A percentile compares a stretch with the other conserved stretches of the same genome.
Conservation (phyloP, 2,329 filamentous ascomycete genomes). For the Fonsecaea multimorphosa region DNA sequence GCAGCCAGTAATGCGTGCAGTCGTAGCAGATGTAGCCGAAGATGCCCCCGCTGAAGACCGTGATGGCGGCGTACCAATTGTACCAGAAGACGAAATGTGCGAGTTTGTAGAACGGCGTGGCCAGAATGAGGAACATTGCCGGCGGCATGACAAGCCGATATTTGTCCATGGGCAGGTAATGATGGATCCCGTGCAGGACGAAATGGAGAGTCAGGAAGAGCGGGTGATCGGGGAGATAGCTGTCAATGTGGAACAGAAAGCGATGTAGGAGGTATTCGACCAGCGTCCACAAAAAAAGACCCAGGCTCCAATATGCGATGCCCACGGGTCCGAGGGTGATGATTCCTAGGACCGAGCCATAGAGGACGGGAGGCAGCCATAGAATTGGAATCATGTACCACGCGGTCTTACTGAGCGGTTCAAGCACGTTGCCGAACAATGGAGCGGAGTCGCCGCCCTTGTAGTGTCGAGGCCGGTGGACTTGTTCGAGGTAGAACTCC, state of each 20-base stretch:
- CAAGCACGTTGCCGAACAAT: constrained; percentile 96
- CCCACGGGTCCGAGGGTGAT: constrained; percentile 59
- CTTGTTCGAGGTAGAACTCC: constrained; percentile 95
- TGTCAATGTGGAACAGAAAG: constrained; percentile 91
- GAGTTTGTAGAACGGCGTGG: constrained; percentile 89
- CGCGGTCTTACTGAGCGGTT: constrained; percentile 91
- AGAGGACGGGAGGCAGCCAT: constrained; percentile 82
- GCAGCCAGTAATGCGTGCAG: constrained; percentile 97
- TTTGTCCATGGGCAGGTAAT: constrained; percentile 99
- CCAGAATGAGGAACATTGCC: constrained; percentile 80
- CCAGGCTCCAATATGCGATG: constrained; percentile 69
- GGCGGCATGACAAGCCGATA: constrained; percentile 98
- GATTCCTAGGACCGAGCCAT: constrained; percentile 71
- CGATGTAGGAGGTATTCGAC: constrained; percentile 89
- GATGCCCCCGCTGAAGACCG: constrained; percentile 85
- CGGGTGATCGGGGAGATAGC: constrained; percentile 89
- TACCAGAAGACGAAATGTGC: constrained; percentile 81
- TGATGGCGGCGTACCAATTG: constrained; percentile 80
- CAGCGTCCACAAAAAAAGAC: constrained; percentile 82
- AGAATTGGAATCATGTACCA: constrained; percentile 88
- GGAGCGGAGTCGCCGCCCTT: constrained; percentile 90
- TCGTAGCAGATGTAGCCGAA: constrained; percentile 98
- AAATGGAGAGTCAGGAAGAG: constrained; percentile 88
- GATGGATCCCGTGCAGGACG: constrained; percentile 93
- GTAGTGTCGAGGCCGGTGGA: constrained; percentile 95